Conservation (phyloP, 495 filamentous ascomycete species). For the Daldinia loculata region DNA sequence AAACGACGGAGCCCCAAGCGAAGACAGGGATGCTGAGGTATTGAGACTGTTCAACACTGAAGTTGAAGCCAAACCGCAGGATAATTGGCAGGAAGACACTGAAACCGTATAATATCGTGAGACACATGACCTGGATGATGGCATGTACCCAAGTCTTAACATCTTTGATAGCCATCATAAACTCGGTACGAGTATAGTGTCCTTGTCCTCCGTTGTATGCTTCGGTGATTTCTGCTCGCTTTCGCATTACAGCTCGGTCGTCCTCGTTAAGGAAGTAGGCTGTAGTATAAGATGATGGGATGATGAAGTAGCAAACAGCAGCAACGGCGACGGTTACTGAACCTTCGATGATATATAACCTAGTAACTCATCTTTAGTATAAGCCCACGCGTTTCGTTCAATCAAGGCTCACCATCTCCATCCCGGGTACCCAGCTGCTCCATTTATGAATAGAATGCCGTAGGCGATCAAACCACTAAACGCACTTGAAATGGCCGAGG, state of each 20-base stretch:
- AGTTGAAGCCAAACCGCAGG: constrained; percentile 72
- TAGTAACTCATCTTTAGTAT: constrained; percentile 16
- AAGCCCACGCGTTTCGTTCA: too few relatives aligned
- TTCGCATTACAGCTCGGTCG: constrained; percentile 62
- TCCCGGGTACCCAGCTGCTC: constrained; percentile 46
- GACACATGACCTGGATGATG: constrained; percentile 67
- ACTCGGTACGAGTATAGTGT: constrained; percentile 61
- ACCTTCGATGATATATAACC: constrained; percentile 55
- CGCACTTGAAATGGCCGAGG: constrained; percentile 46
- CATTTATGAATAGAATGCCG: constrained; percentile 52
- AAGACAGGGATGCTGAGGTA: constrained; percentile 78
- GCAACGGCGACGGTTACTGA: constrained; percentile 48
- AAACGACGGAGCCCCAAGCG: constrained; percentile 68
- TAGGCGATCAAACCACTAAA: constrained; percentile 60
- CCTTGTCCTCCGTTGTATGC: constrained; percentile 67
- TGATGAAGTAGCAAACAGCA: constrained; percentile 43
- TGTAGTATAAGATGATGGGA: constrained; percentile 50
- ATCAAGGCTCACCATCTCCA: constrained; percentile 48
- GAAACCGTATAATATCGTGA: constrained; percentile 77
- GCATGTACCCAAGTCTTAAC: constrained; percentile 69
- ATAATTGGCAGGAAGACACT: constrained; percentile 78
- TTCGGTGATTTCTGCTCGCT: constrained; percentile 56
- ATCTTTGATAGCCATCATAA: constrained; percentile 58
- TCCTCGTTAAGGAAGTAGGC: constrained; percentile 64
- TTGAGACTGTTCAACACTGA: constrained; percentile 67